Evolutionary conservation across 306 rosid genomes (phyloP), one percentile per base, ranked within the genome.

Genomic region (Hippophae rhamnoides): DNA sequence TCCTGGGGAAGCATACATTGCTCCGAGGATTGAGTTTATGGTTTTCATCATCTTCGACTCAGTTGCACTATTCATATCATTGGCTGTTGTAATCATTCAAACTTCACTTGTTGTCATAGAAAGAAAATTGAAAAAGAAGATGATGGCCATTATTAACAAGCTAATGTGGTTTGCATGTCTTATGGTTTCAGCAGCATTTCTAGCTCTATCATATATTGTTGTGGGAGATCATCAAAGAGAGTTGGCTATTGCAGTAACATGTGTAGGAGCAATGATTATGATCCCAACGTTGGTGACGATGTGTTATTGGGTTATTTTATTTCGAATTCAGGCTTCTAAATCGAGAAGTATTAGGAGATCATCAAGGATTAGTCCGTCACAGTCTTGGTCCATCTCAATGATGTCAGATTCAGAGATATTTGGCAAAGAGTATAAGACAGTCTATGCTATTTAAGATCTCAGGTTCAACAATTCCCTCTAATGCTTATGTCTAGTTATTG

Each of bases 1-100:
- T 53, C 60, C 43, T 1, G 95, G 95, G 27, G 89, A 82, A 72
- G 95, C 74, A 43, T 42, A 74, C 9, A 76, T 87, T 42, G 92
- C 83, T 53, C 82, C 79, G 0, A 56, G 64, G 47, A 26, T 49
- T 0, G 80, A 57, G 56, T 87, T 79, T 67, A 25, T 60, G 62
- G 69, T 84, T 45, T 87, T 87, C 71, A 63, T 82, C 72, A 64
- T 80, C 78, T 87, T 84, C 14, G 93, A 84, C 68, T 74, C 95
- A 5, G 65, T 74, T 12, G 95, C 95, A 44, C 81, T 87, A 68
- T 87, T 87, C 85, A 78, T 87, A 70, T 87, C 93, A 5, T 57
- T 87, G 69, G 95, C 93, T 56, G 95, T 87, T 23, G 95, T 87
- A 78, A 63, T 87, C 56, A 89, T 87, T 69, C 95, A 87, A 69